phyloP scores from a whole-genome alignment of 495 filamentous ascomycete species.

The Neurospora intermedia region DNA sequence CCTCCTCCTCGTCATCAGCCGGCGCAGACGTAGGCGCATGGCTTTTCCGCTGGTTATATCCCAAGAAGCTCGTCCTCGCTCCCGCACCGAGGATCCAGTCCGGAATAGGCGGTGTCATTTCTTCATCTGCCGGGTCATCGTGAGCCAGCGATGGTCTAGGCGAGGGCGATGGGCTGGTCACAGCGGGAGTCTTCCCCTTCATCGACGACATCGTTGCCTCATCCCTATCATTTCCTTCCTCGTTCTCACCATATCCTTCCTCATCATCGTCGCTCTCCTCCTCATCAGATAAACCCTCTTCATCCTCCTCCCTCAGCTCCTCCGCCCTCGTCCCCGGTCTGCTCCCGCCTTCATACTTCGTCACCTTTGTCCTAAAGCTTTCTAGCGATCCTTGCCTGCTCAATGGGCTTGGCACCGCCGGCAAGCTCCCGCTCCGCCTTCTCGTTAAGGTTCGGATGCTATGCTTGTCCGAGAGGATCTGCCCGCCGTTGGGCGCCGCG shows the following conservation, averaged over 20 bases:
- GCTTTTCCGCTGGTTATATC: slow-evolving; percentile 21
- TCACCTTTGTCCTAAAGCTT: slow-evolving; percentile 12
- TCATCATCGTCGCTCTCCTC: neutral
- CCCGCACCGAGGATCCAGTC: slow-evolving; percentile 45
- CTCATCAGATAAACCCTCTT: neutral
- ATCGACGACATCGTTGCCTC: neutral
- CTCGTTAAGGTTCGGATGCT: slow-evolving; percentile 45
- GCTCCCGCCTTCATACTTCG: neutral
- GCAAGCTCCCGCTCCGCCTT: slow-evolving; percentile 56
- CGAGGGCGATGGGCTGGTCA: neutral
- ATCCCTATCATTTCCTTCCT: neutral
- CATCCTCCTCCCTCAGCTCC: slow-evolving; percentile 23
- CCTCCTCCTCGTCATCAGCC: neutral
- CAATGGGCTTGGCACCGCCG: slow-evolving; percentile 43
- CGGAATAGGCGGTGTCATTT: slow-evolving; percentile 47
- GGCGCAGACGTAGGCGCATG: neutral
- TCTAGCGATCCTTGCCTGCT: slow-evolving; percentile 40
- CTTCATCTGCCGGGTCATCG: neutral
- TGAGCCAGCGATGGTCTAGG: neutral
- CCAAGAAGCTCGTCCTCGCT: slow-evolving; percentile 31
- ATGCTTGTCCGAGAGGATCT: slow-evolving; percentile 49
- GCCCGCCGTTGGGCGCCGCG: slow-evolving; percentile 59
- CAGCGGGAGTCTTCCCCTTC: neutral
- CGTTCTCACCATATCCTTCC: neutral
- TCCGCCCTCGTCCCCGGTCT: slow-evolving; percentile 19